Conservation (phyloP, 2,329 filamentous ascomycete species). For the Aaosphaeria pasadenensis region DNA sequence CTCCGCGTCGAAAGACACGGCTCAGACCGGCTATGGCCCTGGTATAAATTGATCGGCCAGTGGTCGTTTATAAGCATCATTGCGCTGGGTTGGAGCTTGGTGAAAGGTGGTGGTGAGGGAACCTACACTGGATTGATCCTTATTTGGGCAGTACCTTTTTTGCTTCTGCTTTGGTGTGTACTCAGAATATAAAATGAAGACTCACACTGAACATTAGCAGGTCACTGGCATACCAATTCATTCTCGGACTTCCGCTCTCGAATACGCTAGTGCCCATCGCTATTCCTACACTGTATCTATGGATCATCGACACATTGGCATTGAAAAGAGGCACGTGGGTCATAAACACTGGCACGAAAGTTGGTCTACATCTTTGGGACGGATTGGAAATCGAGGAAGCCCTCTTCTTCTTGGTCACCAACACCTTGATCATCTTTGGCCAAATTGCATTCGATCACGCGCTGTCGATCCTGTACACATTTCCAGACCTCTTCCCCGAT, state of each 20-base stretch:
- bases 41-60: constrained; percentile 50
- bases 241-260: constrained; percentile 57
- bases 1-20: constrained; percentile 41
- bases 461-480: constrained; percentile 62
- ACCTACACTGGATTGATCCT: constrained; percentile 71
- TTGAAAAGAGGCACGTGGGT: constrained; percentile 68
- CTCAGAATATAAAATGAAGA: too few relatives aligned
- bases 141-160: constrained; percentile 65
- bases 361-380: constrained; percentile 61
- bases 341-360: constrained; percentile 66
- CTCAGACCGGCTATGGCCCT: constrained; percentile 35
- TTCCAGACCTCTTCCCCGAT: constrained; percentile 55
- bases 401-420: constrained; percentile 69
- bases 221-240: constrained; percentile 62
- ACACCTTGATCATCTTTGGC: constrained; percentile 67
- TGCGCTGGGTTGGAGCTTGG: constrained; percentile 44
- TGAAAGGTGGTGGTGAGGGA: constrained; percentile 47
- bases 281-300: constrained; percentile 66
- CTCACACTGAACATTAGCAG: constrained; percentile 18
- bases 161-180: constrained; percentile 58
- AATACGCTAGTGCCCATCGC: constrained; percentile 60
- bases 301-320: constrained; percentile 68
- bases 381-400: constrained; percentile 72
- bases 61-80: constrained; percentile 45
- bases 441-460: constrained; percentile 68